phyloP scores from a whole-genome alignment of 2,329 filamentous ascomycete genomes.

The Endocalyx cinctus region DNA sequence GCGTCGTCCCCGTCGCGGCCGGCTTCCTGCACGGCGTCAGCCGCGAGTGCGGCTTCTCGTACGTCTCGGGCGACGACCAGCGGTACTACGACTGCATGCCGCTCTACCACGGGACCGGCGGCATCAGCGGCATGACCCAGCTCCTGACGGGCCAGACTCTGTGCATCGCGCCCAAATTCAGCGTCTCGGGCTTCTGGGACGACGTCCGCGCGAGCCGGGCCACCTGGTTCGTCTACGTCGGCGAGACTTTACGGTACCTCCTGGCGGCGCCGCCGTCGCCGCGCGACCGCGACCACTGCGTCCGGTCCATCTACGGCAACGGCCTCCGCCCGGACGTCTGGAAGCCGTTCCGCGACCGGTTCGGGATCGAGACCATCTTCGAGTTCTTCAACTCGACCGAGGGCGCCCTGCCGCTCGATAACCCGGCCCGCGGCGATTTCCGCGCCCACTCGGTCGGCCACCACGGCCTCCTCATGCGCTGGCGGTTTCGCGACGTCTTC shows the following conservation, averaged over 20 bases:
- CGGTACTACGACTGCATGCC: slow-evolving; percentile 75
- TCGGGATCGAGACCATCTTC: slow-evolving; percentile 56
- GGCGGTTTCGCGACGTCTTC: slow-evolving; percentile 46
- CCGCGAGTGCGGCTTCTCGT: slow-evolving; percentile 22
- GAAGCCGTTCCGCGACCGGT: slow-evolving; percentile 59
- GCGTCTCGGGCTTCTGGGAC: slow-evolving; percentile 64
- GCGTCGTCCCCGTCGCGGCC: slow-evolving; percentile 50
- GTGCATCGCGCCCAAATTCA: slow-evolving; percentile 64
- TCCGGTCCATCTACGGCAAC: slow-evolving; percentile 61
- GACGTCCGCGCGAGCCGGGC: slow-evolving; percentile 64
- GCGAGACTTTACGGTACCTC: slow-evolving; percentile 71
- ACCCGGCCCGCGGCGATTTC: slow-evolving; percentile 58
- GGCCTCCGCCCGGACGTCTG: slow-evolving; percentile 66
- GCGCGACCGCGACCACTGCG: slow-evolving; percentile 53
- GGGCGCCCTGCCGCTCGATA: slow-evolving; percentile 60
- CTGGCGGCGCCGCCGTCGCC: slow-evolving; percentile 62
- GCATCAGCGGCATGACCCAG: slow-evolving; percentile 52
- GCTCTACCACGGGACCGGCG: slow-evolving; percentile 71
- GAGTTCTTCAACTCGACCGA: slow-evolving; percentile 81
- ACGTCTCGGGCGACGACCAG: slow-evolving; percentile 38
- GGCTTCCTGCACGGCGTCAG: slow-evolving; percentile 28
- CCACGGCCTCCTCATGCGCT: slow-evolving; percentile 59
- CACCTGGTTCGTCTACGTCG: slow-evolving; percentile 72
- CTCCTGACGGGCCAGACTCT: slow-evolving; percentile 50
- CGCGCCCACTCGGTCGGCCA: slow-evolving; percentile 63